A percentile compares a stretch with the other conserved stretches of the same genome.
Conservation (phyloP, 352 stramenopile species). For the Phytophthora litchii region DNA sequence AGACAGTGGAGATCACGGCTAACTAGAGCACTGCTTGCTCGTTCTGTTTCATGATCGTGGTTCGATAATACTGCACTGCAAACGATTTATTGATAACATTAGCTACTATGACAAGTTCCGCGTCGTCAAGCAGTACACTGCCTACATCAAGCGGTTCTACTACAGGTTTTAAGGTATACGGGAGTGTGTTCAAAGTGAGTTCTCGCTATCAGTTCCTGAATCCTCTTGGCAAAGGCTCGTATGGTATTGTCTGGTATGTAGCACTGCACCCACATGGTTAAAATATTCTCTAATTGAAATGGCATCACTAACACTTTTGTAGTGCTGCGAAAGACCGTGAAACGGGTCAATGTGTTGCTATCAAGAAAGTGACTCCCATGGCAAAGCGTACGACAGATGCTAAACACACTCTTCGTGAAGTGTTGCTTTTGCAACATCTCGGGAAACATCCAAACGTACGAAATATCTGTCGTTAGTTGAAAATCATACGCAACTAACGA, state of each 20-base stretch:
- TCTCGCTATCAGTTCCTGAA: slow-evolving; percentile 89
- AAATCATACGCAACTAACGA: not conserved
- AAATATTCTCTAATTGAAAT: no score
- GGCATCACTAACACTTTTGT: not conserved
- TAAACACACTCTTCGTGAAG: slow-evolving; percentile 90
- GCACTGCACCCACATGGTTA: not conserved
- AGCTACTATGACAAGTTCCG: slow-evolving; percentile 18
- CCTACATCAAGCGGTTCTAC: slow-evolving; percentile 8
- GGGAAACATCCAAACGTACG: slow-evolving; percentile 86
- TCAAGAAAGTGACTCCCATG: slow-evolving; percentile 93
- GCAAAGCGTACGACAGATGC: slow-evolving; percentile 77
- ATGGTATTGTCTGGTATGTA: slow-evolving; percentile 89
- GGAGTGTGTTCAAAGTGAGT: slow-evolving; percentile 82
- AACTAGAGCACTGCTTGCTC: not conserved
- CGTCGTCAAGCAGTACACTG: slow-evolving; percentile 15
- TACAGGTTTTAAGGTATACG: slow-evolving; percentile 77
- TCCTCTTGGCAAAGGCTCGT: slow-evolving; percentile 90
- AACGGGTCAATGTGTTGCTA: slow-evolving; percentile 84
- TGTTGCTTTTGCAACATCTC: slow-evolving; percentile 87
- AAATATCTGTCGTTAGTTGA: not conserved
- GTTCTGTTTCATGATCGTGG: no score
- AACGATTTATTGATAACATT: not conserved
- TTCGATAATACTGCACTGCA: not conserved
- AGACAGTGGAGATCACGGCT: not conserved
- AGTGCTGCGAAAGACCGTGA: slow-evolving; percentile 79